phyloP scores from a whole-genome alignment of 805 yeast genomes.

The Saccharomycopsis amapae region DNA sequence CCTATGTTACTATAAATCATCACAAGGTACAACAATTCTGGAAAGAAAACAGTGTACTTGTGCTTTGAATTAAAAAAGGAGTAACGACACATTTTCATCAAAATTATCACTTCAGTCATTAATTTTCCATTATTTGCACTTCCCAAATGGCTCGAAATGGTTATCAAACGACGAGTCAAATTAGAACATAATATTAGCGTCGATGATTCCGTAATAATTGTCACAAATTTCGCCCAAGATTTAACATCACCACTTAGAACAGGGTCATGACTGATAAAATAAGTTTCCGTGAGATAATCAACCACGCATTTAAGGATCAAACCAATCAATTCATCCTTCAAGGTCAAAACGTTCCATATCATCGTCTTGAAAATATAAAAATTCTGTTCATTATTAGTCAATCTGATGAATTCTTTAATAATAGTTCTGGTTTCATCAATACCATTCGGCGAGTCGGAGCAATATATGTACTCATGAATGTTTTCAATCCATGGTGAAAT shows the following conservation, averaged over 20 bases:
- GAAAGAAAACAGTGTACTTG: slow-evolving; percentile 40
- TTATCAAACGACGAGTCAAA: slow-evolving; percentile 37
- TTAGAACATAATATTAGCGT: slow-evolving; percentile 48
- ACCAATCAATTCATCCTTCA: slow-evolving; percentile 38
- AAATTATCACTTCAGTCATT: slow-evolving; percentile 45
- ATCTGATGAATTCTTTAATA: slow-evolving; percentile 41
- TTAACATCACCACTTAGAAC: slow-evolving; percentile 27
- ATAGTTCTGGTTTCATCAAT: slow-evolving; percentile 40
- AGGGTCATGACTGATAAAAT: neutral
- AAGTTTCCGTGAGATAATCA: slow-evolving; percentile 19
- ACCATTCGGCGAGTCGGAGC: slow-evolving; percentile 30
- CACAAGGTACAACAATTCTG: slow-evolving; percentile 46
- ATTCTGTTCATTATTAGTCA: slow-evolving; percentile 34
- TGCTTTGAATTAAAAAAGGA: slow-evolving; percentile 45
- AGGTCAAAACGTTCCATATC: slow-evolving; percentile 44
- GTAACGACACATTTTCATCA: slow-evolving; percentile 42
- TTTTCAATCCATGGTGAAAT: slow-evolving; percentile 50
- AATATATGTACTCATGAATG: slow-evolving; percentile 39
- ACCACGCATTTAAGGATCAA: slow-evolving; percentile 46
- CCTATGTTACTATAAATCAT: slow-evolving; percentile 31
- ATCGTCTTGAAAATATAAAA: slow-evolving; percentile 37
- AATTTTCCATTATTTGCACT: slow-evolving; percentile 19
- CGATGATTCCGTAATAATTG: slow-evolving; percentile 40
- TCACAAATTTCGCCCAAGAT: slow-evolving; percentile 43
- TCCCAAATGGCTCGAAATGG: slow-evolving; percentile 32